phyloP scores from a whole-genome alignment of 371 early-diverging fungal species.

The Capniomyces stellatus region DNA sequence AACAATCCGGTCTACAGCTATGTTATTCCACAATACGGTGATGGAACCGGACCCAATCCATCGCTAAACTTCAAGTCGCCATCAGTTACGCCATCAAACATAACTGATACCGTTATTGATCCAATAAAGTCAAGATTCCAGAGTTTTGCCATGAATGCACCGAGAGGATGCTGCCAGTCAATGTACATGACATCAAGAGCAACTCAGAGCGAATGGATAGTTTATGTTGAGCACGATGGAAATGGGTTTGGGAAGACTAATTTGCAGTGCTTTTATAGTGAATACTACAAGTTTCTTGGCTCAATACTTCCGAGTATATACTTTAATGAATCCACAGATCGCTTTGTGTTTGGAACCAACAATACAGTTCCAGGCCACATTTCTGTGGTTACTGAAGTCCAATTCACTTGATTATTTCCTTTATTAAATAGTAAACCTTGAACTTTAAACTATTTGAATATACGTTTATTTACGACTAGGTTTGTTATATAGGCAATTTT shows the following conservation, averaged over 20 bases:
- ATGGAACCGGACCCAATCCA: too few species aligned
- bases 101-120: background rate
- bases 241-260: background rate
- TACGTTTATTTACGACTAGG: too few species aligned
- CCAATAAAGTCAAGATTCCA: background rate
- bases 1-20: background rate
- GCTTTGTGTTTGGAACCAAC: too few species aligned
- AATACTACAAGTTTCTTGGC: background rate
- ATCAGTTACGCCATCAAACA: background rate
- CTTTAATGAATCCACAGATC: too few species aligned
- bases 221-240: background rate
- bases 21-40: background rate
- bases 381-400: too few species aligned
- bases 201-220: background rate
- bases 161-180: background rate
- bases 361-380: too few species aligned
- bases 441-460: too few species aligned
- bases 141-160: background rate
- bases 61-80: too few species aligned
- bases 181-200: background rate
- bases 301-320: too few species aligned
- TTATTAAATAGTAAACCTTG: too few species aligned
- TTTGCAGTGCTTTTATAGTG: background rate
- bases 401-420: too few species aligned
- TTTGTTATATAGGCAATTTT: too few species aligned